phyloP scores from a whole-genome alignment of 2,329 filamentous ascomycete genomes.

The Epichloe sylvatica region DNA sequence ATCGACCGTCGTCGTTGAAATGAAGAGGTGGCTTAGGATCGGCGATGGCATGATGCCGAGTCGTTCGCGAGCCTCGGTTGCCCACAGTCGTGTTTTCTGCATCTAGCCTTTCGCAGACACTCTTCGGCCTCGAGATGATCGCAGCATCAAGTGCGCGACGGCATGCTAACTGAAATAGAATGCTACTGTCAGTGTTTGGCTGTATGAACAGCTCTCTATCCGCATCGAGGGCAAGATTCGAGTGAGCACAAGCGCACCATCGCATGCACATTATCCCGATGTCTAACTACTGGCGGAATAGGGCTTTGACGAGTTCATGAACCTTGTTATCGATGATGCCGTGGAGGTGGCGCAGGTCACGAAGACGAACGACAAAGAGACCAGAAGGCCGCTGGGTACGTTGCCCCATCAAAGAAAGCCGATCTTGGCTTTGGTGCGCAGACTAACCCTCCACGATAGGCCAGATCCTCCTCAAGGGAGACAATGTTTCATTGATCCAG shows the following conservation, averaged over 20 bases:
- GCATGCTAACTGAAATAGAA: constrained; percentile 33
- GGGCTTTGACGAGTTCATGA: constrained; percentile 99
- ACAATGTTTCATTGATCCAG: constrained; percentile 76
- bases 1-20: too few relatives aligned
- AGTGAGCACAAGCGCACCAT: constrained; percentile 34
- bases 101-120: background rate
- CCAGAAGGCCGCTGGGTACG: constrained; percentile 65
- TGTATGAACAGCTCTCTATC: constrained; percentile 90
- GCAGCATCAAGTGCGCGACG: constrained; percentile 8
- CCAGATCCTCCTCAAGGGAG: constrained; percentile 75
- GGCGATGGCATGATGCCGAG: too few relatives aligned
- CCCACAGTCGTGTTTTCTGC: too few relatives aligned
- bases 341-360: constrained; percentile 79
- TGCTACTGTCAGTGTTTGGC: constrained; percentile 82
- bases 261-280: background rate
- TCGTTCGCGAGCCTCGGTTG: too few relatives aligned
- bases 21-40: too few relatives aligned
- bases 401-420: background rate
- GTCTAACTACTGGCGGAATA: constrained; percentile 21
- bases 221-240: constrained; percentile 94
- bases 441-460: constrained; percentile 35
- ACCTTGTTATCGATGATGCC: constrained; percentile 89
- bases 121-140: background rate
- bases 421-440: background rate
- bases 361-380: constrained; percentile 64